Conservation (phyloP, 2,329 filamentous ascomycete genomes). For the Hymenoscyphus salicellus region DNA sequence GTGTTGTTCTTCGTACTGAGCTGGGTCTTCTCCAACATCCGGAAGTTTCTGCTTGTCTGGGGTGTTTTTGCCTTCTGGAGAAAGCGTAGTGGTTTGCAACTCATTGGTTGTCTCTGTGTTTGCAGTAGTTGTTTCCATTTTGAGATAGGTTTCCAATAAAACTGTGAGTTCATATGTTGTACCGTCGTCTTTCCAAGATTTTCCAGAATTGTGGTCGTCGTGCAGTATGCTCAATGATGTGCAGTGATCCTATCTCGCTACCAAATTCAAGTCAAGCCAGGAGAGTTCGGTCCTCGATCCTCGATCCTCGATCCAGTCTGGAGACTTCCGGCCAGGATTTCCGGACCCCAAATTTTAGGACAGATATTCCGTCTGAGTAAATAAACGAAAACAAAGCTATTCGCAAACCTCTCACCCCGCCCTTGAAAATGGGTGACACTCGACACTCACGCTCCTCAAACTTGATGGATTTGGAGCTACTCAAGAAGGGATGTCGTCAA, state of each 20-base stretch:
- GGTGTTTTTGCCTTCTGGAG: background rate
- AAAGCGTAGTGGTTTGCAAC: background rate
- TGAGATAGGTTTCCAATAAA: background rate
- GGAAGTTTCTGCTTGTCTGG: background rate
- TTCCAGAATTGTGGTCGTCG: background rate
- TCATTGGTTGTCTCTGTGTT: background rate
- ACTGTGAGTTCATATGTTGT: background rate
- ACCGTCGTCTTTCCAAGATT: background rate
- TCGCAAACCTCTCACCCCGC: constrained; percentile 8
- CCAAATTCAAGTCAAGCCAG: background rate
- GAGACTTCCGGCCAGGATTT: background rate
- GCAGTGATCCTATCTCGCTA: constrained; percentile 1
- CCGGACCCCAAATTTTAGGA: background rate
- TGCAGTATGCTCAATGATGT: background rate
- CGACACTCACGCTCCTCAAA: background rate
- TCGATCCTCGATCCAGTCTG: background rate
- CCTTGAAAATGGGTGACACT: constrained; percentile 2
- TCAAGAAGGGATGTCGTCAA: constrained; percentile 17
- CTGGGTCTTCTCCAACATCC: constrained; percentile 26
- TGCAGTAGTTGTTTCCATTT: background rate
- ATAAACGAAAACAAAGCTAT: background rate
- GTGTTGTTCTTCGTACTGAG: constrained; percentile 75
- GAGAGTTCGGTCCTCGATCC: background rate
- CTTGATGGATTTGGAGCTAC: background rate
- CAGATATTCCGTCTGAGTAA: background rate